These are phyloP conservation scores for Penicillium palitans DNA, from an alignment of 2,329 filamentous ascomycete genomes.

Conservation along the genomic window DNA sequence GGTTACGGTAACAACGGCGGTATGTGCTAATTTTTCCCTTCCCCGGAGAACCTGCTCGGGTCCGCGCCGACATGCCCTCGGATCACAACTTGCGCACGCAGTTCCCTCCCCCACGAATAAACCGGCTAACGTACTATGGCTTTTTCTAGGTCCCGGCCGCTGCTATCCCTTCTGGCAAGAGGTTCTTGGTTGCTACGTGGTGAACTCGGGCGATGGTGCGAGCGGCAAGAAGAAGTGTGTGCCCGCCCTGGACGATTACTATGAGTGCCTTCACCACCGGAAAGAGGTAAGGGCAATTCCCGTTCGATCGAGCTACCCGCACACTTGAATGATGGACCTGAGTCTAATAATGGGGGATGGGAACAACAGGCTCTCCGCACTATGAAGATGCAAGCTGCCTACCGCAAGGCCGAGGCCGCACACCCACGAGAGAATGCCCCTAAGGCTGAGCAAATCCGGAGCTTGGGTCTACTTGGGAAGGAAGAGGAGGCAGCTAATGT, in stretches of 20 bases:
- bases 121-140: constrained; percentile 25
- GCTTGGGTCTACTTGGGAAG: constrained; percentile 78
- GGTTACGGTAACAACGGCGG: constrained; percentile 57
- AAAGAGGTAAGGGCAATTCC: constrained; percentile 73
- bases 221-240: constrained; percentile 84
- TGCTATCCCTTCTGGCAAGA: constrained; percentile 99
- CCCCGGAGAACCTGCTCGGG: neutral
- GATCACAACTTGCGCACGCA: constrained; percentile 22
- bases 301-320: neutral
- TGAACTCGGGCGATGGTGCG: constrained; percentile 81
- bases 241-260: constrained; percentile 89
- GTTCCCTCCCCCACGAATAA: constrained; percentile 20
- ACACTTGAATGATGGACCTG: neutral
- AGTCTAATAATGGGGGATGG: constrained; percentile 8
- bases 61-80: constrained; percentile 14
- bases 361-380: constrained; percentile 69
- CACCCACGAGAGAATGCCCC: constrained; percentile 77
- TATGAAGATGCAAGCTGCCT: constrained; percentile 76
- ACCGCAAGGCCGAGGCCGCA: constrained; percentile 74
- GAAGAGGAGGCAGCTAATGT: constrained; percentile 73
- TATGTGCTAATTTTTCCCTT: constrained; percentile 34
- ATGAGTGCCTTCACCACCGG: constrained; percentile 97
- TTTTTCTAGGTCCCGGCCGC: constrained; percentile 62
- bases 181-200: constrained; percentile 95
- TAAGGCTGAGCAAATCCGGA: constrained; percentile 82